Evolutionary conservation across 768 basidiomycete species (phyloP).

Genomic region (Clathrus columnatus): DNA sequence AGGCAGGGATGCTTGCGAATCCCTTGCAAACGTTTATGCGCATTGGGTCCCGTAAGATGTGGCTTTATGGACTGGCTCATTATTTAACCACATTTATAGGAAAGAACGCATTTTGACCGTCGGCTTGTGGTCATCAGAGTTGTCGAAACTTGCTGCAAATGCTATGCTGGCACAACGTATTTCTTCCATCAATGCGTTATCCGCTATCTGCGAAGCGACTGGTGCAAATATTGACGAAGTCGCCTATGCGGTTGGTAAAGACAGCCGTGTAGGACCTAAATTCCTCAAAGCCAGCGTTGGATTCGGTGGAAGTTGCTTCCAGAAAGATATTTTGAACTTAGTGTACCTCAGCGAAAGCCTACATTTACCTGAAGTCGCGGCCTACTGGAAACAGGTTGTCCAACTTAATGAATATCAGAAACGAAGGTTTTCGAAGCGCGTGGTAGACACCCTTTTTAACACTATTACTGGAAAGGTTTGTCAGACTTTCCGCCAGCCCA

Average conservation of each 20-base stretch:
- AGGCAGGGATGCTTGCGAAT: conserved; percentile 70
- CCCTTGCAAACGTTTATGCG: conserved; percentile 75
- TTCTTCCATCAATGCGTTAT: conserved; percentile 95
- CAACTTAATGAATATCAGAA: conserved; percentile 99
- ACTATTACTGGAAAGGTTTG: conserved; percentile 90
- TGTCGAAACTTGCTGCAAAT: conserved; percentile 97
- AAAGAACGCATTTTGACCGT: conserved; percentile 79
- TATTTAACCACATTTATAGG: conserved; percentile 28
- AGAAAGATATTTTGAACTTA: conserved; percentile 98
- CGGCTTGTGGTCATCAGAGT: conserved; percentile 96
- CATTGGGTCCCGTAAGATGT: conserved; percentile 90
- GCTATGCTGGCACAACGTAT: conserved; percentile 99
- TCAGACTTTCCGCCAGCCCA: background rate
- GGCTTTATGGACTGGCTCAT: background rate
- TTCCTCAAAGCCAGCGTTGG: conserved; percentile 95
- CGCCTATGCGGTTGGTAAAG: conserved; percentile 86
- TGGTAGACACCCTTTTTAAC: conserved; percentile 97
- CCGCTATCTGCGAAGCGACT: conserved; percentile 97
- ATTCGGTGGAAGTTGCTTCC: conserved; percentile 98
- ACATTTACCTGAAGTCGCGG: conserved; percentile 93
- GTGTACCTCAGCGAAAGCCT: conserved; percentile 94
- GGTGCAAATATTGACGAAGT: conserved; percentile 99
- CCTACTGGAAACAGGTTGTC: conserved; percentile 96
- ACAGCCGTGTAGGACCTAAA: conserved; percentile 87
- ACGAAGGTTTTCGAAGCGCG: conserved; percentile 87